Conservation (phyloP, 2,329 filamentous ascomycete species). For the Calonectria leucothoes region DNA sequence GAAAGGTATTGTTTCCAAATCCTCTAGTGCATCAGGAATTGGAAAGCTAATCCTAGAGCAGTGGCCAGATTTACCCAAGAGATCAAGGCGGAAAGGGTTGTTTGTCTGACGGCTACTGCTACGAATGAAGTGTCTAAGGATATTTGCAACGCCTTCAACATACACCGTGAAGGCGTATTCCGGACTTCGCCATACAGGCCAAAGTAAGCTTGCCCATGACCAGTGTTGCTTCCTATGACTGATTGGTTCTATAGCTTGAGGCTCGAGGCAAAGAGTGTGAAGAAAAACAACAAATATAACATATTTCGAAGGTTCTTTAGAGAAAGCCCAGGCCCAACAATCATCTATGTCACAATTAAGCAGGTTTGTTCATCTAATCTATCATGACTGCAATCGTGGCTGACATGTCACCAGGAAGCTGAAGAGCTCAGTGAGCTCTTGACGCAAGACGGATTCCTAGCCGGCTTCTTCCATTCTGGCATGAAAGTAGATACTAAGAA, state of each 20-base stretch:
- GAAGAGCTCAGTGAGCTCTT: slow-evolving; percentile 56
- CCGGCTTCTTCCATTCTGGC: slow-evolving; percentile 62
- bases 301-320: slow-evolving; percentile 60
- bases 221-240: background rate
- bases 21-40: background rate
- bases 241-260: background rate
- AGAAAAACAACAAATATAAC: slow-evolving; percentile 58
- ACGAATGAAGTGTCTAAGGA: slow-evolving; percentile 66
- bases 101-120: slow-evolving; percentile 71
- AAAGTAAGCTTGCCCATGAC: slow-evolving; percentile 50
- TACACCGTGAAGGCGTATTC: slow-evolving; percentile 61
- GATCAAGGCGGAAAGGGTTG: slow-evolving; percentile 66
- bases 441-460: slow-evolving; percentile 51
- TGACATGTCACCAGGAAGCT: slow-evolving; percentile 51
- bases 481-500: slow-evolving; percentile 58
- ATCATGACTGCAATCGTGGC: background rate
- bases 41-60: slow-evolving; percentile 11
- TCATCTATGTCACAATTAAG: slow-evolving; percentile 71
- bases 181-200: slow-evolving; percentile 68
- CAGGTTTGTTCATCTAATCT: slow-evolving; percentile 40
- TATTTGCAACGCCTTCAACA: slow-evolving; percentile 63
- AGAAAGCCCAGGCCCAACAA: slow-evolving; percentile 63
- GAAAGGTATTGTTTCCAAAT: slow-evolving; percentile 49
- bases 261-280: background rate
- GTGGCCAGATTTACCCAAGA: slow-evolving; percentile 67